Evolutionary conservation across 2,329 filamentous ascomycete species (phyloP), one percentile per base, ranked within the genome.

Genomic region (Rhexocercosporidium sp.): DNA sequence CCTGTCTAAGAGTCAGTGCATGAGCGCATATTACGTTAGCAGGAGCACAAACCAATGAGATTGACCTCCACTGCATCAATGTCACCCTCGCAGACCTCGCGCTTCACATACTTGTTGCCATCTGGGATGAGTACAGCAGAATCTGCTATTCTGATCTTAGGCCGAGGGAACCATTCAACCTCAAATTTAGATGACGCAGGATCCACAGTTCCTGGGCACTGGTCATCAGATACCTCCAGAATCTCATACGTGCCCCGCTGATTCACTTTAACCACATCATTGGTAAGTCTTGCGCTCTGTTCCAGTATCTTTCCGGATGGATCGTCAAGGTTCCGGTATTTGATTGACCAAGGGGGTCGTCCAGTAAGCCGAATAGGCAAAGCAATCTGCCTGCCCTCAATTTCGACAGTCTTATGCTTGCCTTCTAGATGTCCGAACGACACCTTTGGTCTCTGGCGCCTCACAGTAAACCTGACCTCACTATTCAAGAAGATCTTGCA

Each of bases 1-100:
- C 92, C 90, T 92, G 39, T 18, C 16, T 27, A 64, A 60, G n/a
- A 57, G 37, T 71, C 68, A 71, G 69, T 51, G 44, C 22, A 46
- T 11, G 3, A 3, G 6, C 16, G 22, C 5, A 6, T 20, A n/a
- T 37, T 12, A 16, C 20, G 59, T n/a, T 7, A 18, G n/a, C 2
- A 57, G 4, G 44, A 14, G 22, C 49, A 77, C 84, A 80, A 86
- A 87, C 93, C 95, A 77, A 87, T 87, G 69, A 99, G 85, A 51
- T 86, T 85, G 62, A 99, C 82, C 75, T 97, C 94, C 64, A 97
- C 89, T 3, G 90, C 89, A 78, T 97, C 95, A 75, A 97, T 92
- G 69, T 98, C 95, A 34, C 95, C 95, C 81, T 99, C 94, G 76
- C 96, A 99, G 34, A 99, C 90, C 68, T 94, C 90, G 49, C 89